Evolutionary conservation across 148 eudicot species (phyloP).

Genomic region (Amaranthus cruentus): DNA sequence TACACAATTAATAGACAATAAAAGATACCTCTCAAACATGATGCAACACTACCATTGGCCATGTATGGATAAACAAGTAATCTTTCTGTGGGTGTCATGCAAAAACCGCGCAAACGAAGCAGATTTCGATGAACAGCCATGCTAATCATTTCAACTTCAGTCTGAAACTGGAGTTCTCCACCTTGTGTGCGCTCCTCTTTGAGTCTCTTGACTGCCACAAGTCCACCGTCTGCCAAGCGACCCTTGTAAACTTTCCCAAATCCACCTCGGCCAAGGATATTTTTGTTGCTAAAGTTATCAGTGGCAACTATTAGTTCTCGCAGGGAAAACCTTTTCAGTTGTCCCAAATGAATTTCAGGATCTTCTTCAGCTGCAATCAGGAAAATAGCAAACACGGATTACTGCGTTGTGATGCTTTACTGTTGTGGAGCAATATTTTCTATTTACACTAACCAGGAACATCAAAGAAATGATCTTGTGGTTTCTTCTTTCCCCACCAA

Average conservation of each 20-base stretch:
- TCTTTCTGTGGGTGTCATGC: constrained; percentile 88
- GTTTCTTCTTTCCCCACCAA: constrained; percentile 65
- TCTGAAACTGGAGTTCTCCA: constrained; percentile 80
- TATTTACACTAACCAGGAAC: constrained; percentile 63
- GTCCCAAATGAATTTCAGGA: constrained; percentile 84
- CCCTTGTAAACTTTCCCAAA: constrained; percentile 92
- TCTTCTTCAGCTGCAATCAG: constrained; percentile 74
- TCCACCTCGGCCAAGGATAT: constrained; percentile 80
- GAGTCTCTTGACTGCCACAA: constrained; percentile 77
- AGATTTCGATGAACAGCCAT: constrained; percentile 88
- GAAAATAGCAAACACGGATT: constrained; percentile 1
- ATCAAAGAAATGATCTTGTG: constrained; percentile 70
- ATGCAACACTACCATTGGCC: constrained; percentile 82
- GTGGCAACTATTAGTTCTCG: constrained; percentile 78
- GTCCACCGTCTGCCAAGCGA: constrained; percentile 64
- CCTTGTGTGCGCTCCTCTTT: constrained; percentile 82
- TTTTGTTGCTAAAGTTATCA: constrained; percentile 60
- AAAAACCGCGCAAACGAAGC: constrained; percentile 72
- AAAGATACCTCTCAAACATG: constrained; percentile 73
- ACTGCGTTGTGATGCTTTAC: background rate
- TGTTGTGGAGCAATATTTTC: background rate
- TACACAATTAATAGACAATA: no score
- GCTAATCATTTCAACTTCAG: constrained; percentile 81
- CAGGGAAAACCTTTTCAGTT: constrained; percentile 70
- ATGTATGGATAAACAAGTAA: constrained; percentile 75